Percentiles rank a stretch among this genome's conserved stretches.
These are phyloP conservation scores for Suillus americanus DNA, from an alignment of 768 basidiomycete genomes.

Conservation along the genomic window DNA sequence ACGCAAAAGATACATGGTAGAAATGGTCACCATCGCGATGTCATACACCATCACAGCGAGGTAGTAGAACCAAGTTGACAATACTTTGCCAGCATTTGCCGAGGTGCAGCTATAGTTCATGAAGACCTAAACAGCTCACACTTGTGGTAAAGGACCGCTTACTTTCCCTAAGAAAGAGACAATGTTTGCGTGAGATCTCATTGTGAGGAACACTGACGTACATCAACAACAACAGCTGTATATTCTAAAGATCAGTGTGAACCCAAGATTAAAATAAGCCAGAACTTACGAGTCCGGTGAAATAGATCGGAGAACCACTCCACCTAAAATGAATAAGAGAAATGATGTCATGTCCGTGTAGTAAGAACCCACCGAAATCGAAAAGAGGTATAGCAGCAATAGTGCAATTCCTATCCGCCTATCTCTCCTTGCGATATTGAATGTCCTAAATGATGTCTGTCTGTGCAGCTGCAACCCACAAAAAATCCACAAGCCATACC, in stretches of 20 bases:
- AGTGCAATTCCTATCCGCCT: constrained; percentile 40
- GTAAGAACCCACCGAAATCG: constrained; percentile 40
- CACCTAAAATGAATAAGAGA: constrained; percentile 32
- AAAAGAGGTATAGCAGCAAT: constrained; percentile 37
- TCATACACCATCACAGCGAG: constrained; percentile 59
- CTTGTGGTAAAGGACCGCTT: constrained; percentile 7
- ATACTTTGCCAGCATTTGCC: constrained; percentile 33
- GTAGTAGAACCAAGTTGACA: constrained; percentile 58
- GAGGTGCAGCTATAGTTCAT: constrained; percentile 45
- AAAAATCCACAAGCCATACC: constrained; percentile 33
- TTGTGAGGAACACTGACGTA: constrained; percentile 16
- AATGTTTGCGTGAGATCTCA: neutral
- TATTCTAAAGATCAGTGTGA: constrained; percentile 9
- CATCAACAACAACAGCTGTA: constrained; percentile 19
- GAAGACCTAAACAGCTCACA: neutral
- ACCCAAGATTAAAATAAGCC: constrained; percentile 4
- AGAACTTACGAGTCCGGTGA: constrained; percentile 46
- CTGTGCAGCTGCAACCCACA: neutral
- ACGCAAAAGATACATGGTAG: constrained; percentile 50
- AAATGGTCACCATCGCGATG: constrained; percentile 47
- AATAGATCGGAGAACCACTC: constrained; percentile 60
- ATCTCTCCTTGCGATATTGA: constrained; percentile 55
- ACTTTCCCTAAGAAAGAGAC: constrained; percentile 35
- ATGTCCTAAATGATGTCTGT: constrained; percentile 39
- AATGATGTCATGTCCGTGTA: neutral